Base-by-base conservation (phyloP, 768 basidiomycete species). In the Collybiopsis luxurians region DNA sequence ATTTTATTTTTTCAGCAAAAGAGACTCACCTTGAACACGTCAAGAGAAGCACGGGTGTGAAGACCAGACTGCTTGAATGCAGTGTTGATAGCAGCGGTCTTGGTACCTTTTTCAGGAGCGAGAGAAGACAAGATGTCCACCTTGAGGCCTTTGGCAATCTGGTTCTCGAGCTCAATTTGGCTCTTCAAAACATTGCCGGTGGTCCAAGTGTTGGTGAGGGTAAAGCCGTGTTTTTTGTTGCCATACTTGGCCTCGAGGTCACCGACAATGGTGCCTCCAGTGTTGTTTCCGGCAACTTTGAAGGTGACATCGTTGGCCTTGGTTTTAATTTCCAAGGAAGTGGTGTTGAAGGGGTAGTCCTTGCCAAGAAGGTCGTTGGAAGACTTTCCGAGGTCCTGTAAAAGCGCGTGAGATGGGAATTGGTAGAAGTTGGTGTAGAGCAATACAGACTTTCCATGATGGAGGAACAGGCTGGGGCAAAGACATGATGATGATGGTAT, bases 71-170 rank as follows among this genome's bases (percentile, higher is more conserved):
- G 95, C 84, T 98, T 98, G 87, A 94, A 98, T 73, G 83, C 79
- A 60, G 90, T 80, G 67, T 85, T 89, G 65, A 97, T 71, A 65
- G 94, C 75, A 53, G 95, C 93, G 28, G 84, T 81, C 82, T 95
- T 98, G 65, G 78, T 77, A 67, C 86, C 85, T 74, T 93, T 95
- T 68, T 92, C 90, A 45, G 96, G 94, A 64, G 86, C 78, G 63
- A 99, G 83, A 42, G 87, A 81, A 62, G 92, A 89, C 68, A 79
- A 79, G 56, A 98, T 72, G 71, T 98, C 96, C 69, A 99, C 78
- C 81, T 99, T 99, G 79, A 99, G 85, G 60, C 96, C 97, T 78
- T 95, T 90, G 66, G 96, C 93, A 70, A 98, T 84, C 78, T 94
- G 87, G 80, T 98, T 95, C 75, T 98, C 95, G 69, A 98, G 79